Base-by-base conservation (phyloP, 345 rosid species). In the Capsella bursapastoris region DNA sequence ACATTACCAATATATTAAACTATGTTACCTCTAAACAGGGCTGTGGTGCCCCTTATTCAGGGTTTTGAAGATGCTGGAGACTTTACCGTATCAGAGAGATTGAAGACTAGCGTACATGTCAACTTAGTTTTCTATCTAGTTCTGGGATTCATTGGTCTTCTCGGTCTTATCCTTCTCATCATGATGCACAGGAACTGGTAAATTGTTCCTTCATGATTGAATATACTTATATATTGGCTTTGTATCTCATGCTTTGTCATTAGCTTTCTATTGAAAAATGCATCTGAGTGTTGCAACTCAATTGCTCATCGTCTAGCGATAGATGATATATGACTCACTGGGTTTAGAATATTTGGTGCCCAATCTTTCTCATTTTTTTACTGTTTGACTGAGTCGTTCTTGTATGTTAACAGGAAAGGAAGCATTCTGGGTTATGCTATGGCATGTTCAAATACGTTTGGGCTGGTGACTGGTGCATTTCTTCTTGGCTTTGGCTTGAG, bases 61-160 rank as follows among this genome's bases (percentile, higher is more conserved):
- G 99, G 99, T 85, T 96, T 85, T 58, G 99, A 96, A 90, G 99
- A 92, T 88, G 99, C 98, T 51, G 99, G 99, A 64, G 99, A 96
- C 83, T 96, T 96, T 71, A 85, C 95, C 2, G 81, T 90, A 49
- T 83, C 86, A 13, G 98, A 96, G 86, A 86, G 90, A 84, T 78
- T 96, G 79, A 89, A 83, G 90, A 96, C 96, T 64, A 96, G 99
- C 41, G 80, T 92, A 13, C 99, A 86, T 57, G 96, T 86, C 45
- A 96, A 96, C 87, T 86, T 96, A 68, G 85, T 90, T 57, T 96
- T 96, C 82, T 96, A 96, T 83, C 86, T 93, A 29, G 82, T 92
- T 22, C 89, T 96, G 69, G 99, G 99, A 75, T 83, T 83, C 69
- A 82, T 90, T 44, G 99, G 97, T 58, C 90, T 96, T 50, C 83